phyloP scores from a whole-genome alignment of 352 stramenopile species.

The Phytopythium cucurbitacearum region DNA sequence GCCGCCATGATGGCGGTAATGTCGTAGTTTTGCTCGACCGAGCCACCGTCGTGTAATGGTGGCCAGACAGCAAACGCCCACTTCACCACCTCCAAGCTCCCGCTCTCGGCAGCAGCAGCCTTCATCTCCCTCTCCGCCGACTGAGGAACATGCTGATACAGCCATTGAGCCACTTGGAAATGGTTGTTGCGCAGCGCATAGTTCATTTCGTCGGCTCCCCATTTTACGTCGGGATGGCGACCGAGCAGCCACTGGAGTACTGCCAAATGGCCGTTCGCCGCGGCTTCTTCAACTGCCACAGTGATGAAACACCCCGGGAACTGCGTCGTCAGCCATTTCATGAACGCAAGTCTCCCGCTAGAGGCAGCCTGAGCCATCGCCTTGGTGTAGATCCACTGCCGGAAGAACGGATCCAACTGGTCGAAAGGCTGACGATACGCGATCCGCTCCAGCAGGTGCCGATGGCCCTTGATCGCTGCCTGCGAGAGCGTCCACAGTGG shows the following conservation, averaged over 20 bases:
- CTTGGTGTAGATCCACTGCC: slow-evolving; percentile 21
- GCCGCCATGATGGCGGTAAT: too few species aligned
- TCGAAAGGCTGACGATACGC: slow-evolving; percentile 3
- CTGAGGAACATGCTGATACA: background rate
- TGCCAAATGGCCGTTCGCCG: slow-evolving; percentile 21
- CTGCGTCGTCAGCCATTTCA: slow-evolving; percentile 21
- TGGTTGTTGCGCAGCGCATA: background rate
- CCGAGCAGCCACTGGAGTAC: slow-evolving; percentile 47
- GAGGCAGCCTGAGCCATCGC: slow-evolving; percentile 21
- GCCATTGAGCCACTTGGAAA: background rate
- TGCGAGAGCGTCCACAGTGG: slow-evolving; percentile 13
- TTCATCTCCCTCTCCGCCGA: slow-evolving; percentile 17
- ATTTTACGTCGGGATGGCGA: slow-evolving; percentile 8
- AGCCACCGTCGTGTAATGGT: too few species aligned
- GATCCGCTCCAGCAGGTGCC: slow-evolving; percentile 18
- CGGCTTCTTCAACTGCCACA: slow-evolving; percentile 9
- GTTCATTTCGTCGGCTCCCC: background rate
- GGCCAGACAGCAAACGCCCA: slow-evolving; percentile 13
- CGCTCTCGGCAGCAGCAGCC: slow-evolving; percentile 16
- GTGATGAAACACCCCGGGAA: slow-evolving; percentile 20
- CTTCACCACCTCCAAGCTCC: slow-evolving; percentile 24
- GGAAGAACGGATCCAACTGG: slow-evolving; percentile 6
- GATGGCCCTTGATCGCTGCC: slow-evolving; percentile 7
- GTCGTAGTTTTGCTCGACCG: too few species aligned
- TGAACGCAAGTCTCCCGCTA: slow-evolving; percentile 16